Evolutionary conservation across 1,284 basidiomycete genomes (phyloP).

Genomic region (Papiliotrema nemorosa): DNA sequence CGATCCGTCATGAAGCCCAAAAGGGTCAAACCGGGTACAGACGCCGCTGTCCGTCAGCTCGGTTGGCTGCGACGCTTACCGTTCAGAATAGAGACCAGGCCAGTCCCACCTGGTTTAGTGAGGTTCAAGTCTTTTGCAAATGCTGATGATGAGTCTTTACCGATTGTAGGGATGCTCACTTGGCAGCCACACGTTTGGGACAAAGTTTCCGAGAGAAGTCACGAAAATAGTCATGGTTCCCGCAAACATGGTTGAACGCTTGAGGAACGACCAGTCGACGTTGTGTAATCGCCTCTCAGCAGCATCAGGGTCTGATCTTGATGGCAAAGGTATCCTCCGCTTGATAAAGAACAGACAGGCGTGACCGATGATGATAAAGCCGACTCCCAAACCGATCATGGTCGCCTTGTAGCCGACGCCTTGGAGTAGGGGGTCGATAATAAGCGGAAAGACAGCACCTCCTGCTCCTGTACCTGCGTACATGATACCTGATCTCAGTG

Average conservation of each 20-base stretch:
- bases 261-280: conserved; percentile 31
- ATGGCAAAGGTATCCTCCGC: conserved; percentile 38
- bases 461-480: conserved; percentile 45
- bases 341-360: conserved; percentile 39
- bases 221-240: conserved; percentile 37
- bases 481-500: conserved; percentile 35
- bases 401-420: conserved; percentile 46
- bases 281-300: conserved; percentile 3
- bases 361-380: conserved; percentile 28
- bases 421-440: conserved; percentile 37
- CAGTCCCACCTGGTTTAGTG: conserved; percentile 37
- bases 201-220: conserved; percentile 46
- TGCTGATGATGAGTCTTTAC: conserved; percentile 10
- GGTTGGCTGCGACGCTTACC: conserved; percentile 13
- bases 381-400: conserved; percentile 42
- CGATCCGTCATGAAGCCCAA: conserved; percentile 44
- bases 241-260: conserved; percentile 26
- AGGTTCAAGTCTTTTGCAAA: conserved; percentile 40
- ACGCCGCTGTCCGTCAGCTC: conserved; percentile 27
- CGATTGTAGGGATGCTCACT: conserved; percentile 17
- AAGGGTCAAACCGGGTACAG: conserved; percentile 41
- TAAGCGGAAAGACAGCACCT: conserved; percentile 44
- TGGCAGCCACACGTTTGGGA: conserved; percentile 46
- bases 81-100: conserved; percentile 46
- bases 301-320: conserved; percentile 1